Evolutionary conservation across 306 rosid species (phyloP).

Genomic region (Pachyrhizus erosus): DNA sequence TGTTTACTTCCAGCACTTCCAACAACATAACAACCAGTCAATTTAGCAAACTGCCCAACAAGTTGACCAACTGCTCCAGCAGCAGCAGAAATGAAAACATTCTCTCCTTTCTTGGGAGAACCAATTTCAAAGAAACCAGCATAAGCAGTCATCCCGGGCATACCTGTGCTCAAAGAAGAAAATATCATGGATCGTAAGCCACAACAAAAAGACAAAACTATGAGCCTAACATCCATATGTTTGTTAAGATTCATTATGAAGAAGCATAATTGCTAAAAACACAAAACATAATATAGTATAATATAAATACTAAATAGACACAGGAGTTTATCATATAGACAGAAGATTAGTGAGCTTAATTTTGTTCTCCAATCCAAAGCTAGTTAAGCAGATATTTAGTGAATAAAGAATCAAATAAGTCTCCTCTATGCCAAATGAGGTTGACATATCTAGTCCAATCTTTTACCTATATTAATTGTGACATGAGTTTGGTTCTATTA

Average conservation of each 20-base stretch:
- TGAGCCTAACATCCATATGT: background rate
- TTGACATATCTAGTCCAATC: too few relatives aligned
- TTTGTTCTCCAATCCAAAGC: too few relatives aligned
- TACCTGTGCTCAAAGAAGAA: constrained; percentile 33
- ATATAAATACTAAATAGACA: too few relatives aligned
- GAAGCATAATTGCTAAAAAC: too few relatives aligned
- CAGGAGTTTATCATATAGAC: too few relatives aligned
- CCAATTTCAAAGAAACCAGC: constrained; percentile 41
- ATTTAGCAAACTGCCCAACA: constrained; percentile 41
- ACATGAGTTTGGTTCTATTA: too few relatives aligned
- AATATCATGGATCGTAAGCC: background rate
- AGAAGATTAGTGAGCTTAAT: too few relatives aligned
- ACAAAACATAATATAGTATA: too few relatives aligned
- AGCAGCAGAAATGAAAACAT: constrained; percentile 40
- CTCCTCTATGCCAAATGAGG: too few relatives aligned
- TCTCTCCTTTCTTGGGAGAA: constrained; percentile 34
- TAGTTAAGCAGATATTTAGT: too few relatives aligned
- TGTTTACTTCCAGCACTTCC: constrained; percentile 45
- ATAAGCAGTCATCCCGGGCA: constrained; percentile 44
- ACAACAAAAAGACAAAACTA: background rate
- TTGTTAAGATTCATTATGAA: background rate
- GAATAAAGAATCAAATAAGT: too few relatives aligned
- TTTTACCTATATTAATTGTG: too few relatives aligned
- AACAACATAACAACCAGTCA: constrained; percentile 34
- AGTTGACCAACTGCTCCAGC: constrained; percentile 33